These are phyloP conservation scores for Dothiorella sarmentorum DNA, from an alignment of 2,329 filamentous ascomycete genomes.

Conservation along the genomic window DNA sequence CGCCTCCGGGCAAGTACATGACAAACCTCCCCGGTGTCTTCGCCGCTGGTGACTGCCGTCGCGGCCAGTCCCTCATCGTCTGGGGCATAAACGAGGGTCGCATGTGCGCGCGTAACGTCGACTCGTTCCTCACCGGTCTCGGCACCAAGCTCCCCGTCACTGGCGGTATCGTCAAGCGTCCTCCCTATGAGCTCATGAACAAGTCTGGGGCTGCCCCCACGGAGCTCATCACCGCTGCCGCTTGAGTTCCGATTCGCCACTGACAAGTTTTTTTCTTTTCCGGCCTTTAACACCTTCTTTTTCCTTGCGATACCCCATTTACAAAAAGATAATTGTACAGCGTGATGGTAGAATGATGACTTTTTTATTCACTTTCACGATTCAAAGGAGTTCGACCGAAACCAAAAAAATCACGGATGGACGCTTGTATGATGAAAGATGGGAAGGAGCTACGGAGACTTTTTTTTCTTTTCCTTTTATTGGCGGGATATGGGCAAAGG, in stretches of 20 bases:
- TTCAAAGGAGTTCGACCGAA: not conserved
- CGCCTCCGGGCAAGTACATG: conserved; percentile 77
- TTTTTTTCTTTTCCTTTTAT: not conserved
- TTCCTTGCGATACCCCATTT: conserved; percentile 14
- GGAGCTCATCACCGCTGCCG: conserved; percentile 39
- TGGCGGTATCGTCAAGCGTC: conserved; percentile 85
- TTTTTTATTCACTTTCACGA: not conserved
- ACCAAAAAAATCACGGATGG: not conserved
- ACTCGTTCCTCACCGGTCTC: conserved; percentile 75
- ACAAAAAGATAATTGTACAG: conserved; percentile 4
- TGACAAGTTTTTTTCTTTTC: not conserved
- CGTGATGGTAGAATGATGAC: conserved; percentile 2
- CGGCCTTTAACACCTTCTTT: conserved; percentile 5
- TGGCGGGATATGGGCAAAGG: not conserved
- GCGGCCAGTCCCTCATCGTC: conserved; percentile 92
- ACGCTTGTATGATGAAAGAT: not conserved
- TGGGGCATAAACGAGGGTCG: conserved; percentile 99
- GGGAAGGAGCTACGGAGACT: not conserved
- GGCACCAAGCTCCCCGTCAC: conserved; percentile 80
- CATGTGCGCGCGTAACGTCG: conserved; percentile 87
- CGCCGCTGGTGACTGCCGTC: conserved; percentile 90
- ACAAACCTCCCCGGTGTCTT: conserved; percentile 89
- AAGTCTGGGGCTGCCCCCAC: conserved; percentile 38
- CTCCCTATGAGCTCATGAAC: conserved; percentile 65
- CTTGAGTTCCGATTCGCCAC: conserved; percentile 19